Evolutionary conservation across 306 rosid species (phyloP), one percentile per base, ranked within the genome.

Genomic region (Canavalia ensiformis): DNA sequence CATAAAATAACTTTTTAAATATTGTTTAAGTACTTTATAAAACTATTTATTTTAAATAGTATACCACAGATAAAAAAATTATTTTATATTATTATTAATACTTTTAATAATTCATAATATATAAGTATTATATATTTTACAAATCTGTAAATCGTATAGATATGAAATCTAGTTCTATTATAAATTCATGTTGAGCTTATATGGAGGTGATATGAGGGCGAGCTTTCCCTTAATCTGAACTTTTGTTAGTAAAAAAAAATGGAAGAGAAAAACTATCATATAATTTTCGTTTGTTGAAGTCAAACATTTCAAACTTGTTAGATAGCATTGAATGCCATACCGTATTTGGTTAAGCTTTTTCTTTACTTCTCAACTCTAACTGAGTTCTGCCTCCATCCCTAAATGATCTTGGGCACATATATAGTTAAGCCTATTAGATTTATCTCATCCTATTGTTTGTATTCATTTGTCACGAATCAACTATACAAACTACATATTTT

Each of bases 401-500:
- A 72, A 77, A 13, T 41, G 46, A 58, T 57, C 33, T 34, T 10
- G 28, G 1, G 59, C 4, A 29, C 13, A 66, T 30, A 67, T 47
- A 51, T 84, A 68, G 74, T 68, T 57, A 74, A 47, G 47, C 75
- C 84, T 80, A 68, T 80, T 68, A 59, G 66, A 35, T 80, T 35
- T 45, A 69, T 52, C 42, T 37, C 42, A 75, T 52, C 75, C 64
- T 60, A 68, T 0, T 57, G 81, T 75, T 69, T 56, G 49, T 29
- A 75, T 77, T 77, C 65, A 81, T 77, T 77, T 81, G 80, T 85
- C 81, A 46, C 75, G 41, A 51, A 84, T 69, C 50, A 80, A 80
- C 78, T 30, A 75, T 75, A 68, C 76, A 67, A 74, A 50, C 68
- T 84, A 74, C 68, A 79, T 67, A 55, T 68, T 80, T 75, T 75